A percentile compares a stretch with the other conserved stretches of the same genome.
Conservation (phyloP, 2,329 filamentous ascomycete species). For the Zarea fungicola region DNA sequence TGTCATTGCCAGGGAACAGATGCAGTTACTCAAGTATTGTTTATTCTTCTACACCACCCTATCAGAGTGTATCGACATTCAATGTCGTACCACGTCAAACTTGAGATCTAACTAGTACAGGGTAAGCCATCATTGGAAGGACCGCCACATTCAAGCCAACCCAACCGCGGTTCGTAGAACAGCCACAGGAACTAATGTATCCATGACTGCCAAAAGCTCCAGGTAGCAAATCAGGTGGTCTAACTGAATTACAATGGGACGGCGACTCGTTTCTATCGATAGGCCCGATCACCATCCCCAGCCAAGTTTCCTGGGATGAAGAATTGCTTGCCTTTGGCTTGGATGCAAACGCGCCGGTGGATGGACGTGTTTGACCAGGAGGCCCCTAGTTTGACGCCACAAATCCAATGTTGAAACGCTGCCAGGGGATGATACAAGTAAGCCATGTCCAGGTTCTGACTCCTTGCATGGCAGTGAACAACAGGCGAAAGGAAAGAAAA, state of each 20-base stretch:
- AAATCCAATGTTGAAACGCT: conserved; percentile 1
- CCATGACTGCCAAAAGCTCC: not conserved
- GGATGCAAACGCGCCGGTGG: not conserved
- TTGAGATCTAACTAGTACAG: not conserved
- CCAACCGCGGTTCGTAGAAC: not conserved
- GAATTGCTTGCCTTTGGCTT: too few species aligned
- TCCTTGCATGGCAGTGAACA: too few species aligned
- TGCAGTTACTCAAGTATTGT: too few species aligned
- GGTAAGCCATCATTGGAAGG: not conserved
- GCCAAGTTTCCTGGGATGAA: too few species aligned
- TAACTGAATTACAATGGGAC: not conserved
- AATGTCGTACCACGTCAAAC: too few species aligned
- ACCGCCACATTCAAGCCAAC: not conserved
- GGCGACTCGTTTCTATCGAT: not conserved
- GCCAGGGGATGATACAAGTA: not conserved
- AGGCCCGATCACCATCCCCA: too few species aligned
- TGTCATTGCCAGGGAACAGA: too few species aligned
- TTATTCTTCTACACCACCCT: too few species aligned
- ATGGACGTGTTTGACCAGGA: conserved; percentile 10
- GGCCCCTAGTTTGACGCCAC: conserved; percentile 11
- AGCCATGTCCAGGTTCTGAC: not conserved
- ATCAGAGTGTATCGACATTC: too few species aligned
- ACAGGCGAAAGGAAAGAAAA: not conserved
- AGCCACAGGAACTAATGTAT: not conserved
- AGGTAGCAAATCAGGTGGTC: not conserved